phyloP scores from a whole-genome alignment of 768 basidiomycete species.

The Amanita rimosa region DNA sequence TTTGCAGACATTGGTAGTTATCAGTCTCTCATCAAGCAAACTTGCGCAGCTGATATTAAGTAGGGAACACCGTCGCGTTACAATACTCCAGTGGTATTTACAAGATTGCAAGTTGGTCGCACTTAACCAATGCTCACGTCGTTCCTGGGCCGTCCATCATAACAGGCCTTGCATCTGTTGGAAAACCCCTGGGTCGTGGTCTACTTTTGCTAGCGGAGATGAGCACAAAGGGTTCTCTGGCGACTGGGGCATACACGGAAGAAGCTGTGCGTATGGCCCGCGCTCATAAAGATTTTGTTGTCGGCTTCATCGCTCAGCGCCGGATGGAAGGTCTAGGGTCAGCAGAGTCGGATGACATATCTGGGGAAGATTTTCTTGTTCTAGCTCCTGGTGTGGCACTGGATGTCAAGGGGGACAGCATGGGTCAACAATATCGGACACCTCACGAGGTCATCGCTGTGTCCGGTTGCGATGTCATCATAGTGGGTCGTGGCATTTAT shows the following conservation, averaged over 20 bases:
- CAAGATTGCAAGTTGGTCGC: slow-evolving; percentile 91
- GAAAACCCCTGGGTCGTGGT: slow-evolving; percentile 74
- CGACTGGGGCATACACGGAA: slow-evolving; percentile 74
- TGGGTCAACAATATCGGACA: slow-evolving; percentile 95
- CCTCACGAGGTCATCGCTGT: slow-evolving; percentile 74
- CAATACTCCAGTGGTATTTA: slow-evolving; percentile 92
- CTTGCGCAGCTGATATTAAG: neutral
- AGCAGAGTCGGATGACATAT: slow-evolving; percentile 16
- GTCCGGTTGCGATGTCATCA: slow-evolving; percentile 89
- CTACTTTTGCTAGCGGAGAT: slow-evolving; percentile 92
- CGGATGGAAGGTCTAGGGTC: slow-evolving; percentile 65
- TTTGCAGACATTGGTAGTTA: slow-evolving; percentile 93
- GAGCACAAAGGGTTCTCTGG: slow-evolving; percentile 84
- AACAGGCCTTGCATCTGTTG: slow-evolving; percentile 80
- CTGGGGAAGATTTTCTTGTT: slow-evolving; percentile 75
- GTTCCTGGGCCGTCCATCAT: slow-evolving; percentile 95
- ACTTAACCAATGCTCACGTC: slow-evolving; percentile 94
- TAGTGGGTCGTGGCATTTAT: slow-evolving; percentile 93
- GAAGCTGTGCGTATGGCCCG: slow-evolving; percentile 85
- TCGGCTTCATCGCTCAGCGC: slow-evolving; percentile 91
- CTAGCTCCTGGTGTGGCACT: slow-evolving; percentile 90
- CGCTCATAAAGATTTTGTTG: slow-evolving; percentile 72
- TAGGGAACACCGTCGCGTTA: slow-evolving; percentile 92
- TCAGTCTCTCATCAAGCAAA: neutral
- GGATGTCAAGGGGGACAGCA: slow-evolving; percentile 63